Evolutionary conservation across 441 rosid genomes (phyloP).

Genomic region (Breynia disticha): DNA sequence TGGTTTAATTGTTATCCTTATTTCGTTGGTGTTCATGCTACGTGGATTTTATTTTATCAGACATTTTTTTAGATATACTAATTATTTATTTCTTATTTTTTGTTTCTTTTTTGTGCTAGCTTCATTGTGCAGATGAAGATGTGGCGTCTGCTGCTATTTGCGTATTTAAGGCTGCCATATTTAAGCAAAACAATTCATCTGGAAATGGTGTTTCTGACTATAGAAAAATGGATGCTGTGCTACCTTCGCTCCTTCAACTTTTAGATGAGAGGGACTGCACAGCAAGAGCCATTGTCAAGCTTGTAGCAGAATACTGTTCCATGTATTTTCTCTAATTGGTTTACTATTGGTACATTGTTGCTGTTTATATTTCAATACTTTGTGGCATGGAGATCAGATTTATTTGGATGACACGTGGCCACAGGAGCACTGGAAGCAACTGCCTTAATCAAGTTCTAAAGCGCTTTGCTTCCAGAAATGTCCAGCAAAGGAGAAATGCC

Average conservation of each 20-base stretch:
- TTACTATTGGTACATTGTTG: too few species aligned
- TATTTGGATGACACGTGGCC: constrained; percentile 27
- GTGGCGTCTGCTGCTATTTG: constrained; percentile 53
- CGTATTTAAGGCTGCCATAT: constrained; percentile 57
- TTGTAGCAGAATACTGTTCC: constrained; percentile 68
- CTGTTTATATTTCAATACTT: not conserved
- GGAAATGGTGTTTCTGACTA: constrained; percentile 31
- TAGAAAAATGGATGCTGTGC: constrained; percentile 47
- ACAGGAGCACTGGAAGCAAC: constrained; percentile 41
- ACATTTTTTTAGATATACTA: constrained; percentile 9
- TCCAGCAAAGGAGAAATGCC: constrained; percentile 64
- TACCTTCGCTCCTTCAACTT: constrained; percentile 62
- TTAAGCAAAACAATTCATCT: constrained; percentile 40
- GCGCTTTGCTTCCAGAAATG: constrained; percentile 60
- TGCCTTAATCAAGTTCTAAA: constrained; percentile 65
- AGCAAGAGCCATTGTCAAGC: constrained; percentile 64
- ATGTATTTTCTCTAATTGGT: constrained; percentile 33
- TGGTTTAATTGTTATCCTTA: not conserved
- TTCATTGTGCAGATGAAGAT: constrained; percentile 62
- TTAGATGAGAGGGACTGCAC: constrained; percentile 84
- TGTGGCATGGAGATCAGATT: constrained; percentile 17
- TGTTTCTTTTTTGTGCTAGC: constrained; percentile 33
- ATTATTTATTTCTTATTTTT: constrained; percentile 14
- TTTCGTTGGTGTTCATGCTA: not conserved
- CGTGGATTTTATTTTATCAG: not conserved